phyloP scores from a whole-genome alignment of 352 stramenopile genomes.

The Peronosclerospora sorghi region DNA sequence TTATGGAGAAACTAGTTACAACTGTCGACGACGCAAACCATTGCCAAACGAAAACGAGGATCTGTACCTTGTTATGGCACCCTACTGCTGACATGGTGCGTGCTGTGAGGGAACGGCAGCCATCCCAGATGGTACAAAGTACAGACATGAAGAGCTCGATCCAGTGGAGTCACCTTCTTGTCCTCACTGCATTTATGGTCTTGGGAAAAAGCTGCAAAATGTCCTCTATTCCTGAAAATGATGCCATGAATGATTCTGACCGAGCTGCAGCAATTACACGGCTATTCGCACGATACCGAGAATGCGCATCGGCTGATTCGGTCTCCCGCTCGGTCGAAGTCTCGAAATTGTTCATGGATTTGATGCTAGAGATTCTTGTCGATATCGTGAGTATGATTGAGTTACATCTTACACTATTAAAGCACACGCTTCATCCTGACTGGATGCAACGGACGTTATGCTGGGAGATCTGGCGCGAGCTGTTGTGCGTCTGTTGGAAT shows the following conservation, averaged over 20 bases:
- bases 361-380: constrained; percentile 24
- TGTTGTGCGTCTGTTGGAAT: constrained; percentile 44
- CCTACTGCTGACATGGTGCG: constrained; percentile 28
- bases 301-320: constrained; percentile 16
- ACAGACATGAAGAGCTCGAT: constrained; percentile 16
- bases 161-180: constrained; percentile 24
- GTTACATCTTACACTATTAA: constrained; percentile 37
- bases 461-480: constrained; percentile 47
- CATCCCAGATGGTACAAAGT: constrained; percentile 1
- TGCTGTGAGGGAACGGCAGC: constrained; percentile 26
- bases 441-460: constrained; percentile 29
- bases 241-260: constrained; percentile 6
- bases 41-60: constrained; percentile 2
- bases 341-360: constrained; percentile 25
- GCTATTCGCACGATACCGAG: constrained; percentile 29
- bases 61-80: constrained; percentile 30
- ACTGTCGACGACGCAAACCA: not conserved
- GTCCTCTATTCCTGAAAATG: not conserved
- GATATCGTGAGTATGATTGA: constrained; percentile 15
- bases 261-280: constrained; percentile 16
- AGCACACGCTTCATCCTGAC: constrained; percentile 41
- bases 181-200: constrained; percentile 22
- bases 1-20: constrained; percentile 22
- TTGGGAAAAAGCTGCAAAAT: not conserved
- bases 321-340: constrained; percentile 6